Base-by-base conservation (phyloP, 176 grass and related monocot species). In the Coix lacrymajobi region DNA sequence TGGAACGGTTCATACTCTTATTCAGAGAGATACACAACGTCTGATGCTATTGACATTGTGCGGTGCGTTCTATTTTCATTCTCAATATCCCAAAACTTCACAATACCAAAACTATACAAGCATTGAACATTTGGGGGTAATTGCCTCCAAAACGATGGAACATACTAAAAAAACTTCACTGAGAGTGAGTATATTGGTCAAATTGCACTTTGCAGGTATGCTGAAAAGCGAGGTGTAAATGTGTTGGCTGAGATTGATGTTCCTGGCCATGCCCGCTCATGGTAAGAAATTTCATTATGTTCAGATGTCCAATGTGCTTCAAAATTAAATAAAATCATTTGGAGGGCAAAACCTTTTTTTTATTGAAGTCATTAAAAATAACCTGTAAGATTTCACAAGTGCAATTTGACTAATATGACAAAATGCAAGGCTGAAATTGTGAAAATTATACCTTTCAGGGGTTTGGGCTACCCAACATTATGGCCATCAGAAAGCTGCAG, bases 171-270 rank as follows among this genome's bases (percentile, higher is more conserved):
- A 25, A 60, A 60, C 56, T 60, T 60, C n/a, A 60, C 9, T 25
- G 56, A 60, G 9, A 60, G 56, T 12, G 56, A 60, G 10, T 60
- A 12, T 26, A 60, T 60, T 26, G 10, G 56, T 60, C 56, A 60
- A 60, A 60, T 12, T 26, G n/a, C 9, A 16, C 3, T 85, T 89
- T 80, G 80, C 84, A 98, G 96, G 67, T 98, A 98, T 70, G 92
- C 92, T 80, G 85, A 95, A 90, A 94, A 82, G 22, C 36, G 86
- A 84, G 96, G 96, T 75, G 83, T 98, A 73, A 98, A 95, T 87
- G 91, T 98, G 37, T 87, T 98, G 87, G 96, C 96, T 56, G 96
- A 98, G 87, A 93, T 98, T 79, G 96, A 98, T 95, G 92, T 95
- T 80, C 96, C 96, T 65, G 96, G 96, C 20, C 96, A 98, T 88